Evolutionary conservation across 805 yeast species (phyloP), one percentile per base, ranked within the genome.

Genomic region (Cyberlindnera petersonii): DNA sequence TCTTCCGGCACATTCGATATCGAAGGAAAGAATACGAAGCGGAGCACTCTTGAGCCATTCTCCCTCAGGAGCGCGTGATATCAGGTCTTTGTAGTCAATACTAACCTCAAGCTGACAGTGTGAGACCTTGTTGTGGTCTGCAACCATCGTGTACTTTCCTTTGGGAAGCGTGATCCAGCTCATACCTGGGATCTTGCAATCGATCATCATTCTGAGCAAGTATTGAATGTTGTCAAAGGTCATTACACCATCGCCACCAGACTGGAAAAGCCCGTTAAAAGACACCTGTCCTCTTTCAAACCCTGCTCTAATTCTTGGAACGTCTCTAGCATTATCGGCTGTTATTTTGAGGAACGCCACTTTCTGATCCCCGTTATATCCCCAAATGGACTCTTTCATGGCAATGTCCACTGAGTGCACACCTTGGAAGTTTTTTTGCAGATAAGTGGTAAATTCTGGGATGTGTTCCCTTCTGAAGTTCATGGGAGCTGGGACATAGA

Each of bases 1-100:
- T 63, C 99, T 77, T 31, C 98, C 98, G 4, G 98, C 93, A 73
- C 99, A 93, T 63, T 93, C 99, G 45, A 93, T 93, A 71, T 93
- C 99, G 60, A 93, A 91, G 9, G 97, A 88, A 49, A 93, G 68
- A 34, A 93, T 80, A 55, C 99, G 81, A 43, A 93, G 69, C 0
- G 98, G 98, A 1, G 98, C 98, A 66, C 85, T 82, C 49, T 79
- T 82, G 24, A 87, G 74, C 89, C 94, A 94, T 44, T 89, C 88
- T 5, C 96, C 97, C 57, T 91, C 98, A 0, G 96, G 74, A 1
- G 87, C 73, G 59, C 87, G 98, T 1, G 95, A 72, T 1, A 86
- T 59, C 36, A 93, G 60, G 48, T 86, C 81, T 22, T 64, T 64
- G 55, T 78, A 88, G 54, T 82, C 71, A 11, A 93, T 74, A 5